Percentiles rank a stretch among this genome's conserved stretches.
Conservation (phyloP, 257 asterid species). For the Solanum virginianum region DNA sequence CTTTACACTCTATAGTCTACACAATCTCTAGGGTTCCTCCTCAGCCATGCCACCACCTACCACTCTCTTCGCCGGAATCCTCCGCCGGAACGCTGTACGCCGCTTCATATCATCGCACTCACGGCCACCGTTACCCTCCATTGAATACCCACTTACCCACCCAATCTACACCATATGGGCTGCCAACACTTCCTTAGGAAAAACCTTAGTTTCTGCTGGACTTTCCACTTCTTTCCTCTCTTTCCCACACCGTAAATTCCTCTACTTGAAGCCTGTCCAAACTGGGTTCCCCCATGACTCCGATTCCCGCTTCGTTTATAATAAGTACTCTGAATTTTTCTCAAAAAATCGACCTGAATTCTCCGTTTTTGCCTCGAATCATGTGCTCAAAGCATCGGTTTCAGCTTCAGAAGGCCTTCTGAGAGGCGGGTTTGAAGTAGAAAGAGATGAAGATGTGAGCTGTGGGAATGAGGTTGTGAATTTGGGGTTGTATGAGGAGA, state of each 20-base stretch:
- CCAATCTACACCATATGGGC: slow-evolving; percentile 95
- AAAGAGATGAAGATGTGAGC: not conserved
- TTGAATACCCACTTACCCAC: slow-evolving; percentile 64
- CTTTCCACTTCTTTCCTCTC: slow-evolving; percentile 71
- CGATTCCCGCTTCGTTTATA: slow-evolving; percentile 71
- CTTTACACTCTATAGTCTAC: not conserved
- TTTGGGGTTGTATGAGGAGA: slow-evolving; percentile 56
- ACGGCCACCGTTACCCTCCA: not conserved
- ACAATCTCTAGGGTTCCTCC: not conserved
- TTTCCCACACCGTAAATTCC: slow-evolving; percentile 32
- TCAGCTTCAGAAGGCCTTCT: slow-evolving; percentile 34
- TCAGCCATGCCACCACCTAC: slow-evolving; percentile 17
- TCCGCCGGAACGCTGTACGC: slow-evolving; percentile 6
- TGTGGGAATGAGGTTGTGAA: slow-evolving; percentile 27
- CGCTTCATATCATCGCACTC: slow-evolving; percentile 15
- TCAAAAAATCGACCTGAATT: slow-evolving; percentile 24
- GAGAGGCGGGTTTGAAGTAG: not conserved
- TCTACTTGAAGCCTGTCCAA: slow-evolving; percentile 83
- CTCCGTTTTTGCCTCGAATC: slow-evolving; percentile 65
- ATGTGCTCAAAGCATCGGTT: slow-evolving; percentile 38
- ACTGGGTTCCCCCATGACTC: slow-evolving; percentile 88
- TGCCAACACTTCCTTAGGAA: slow-evolving; percentile 86
- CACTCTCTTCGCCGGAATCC: slow-evolving; percentile 1
- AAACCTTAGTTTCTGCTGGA: slow-evolving; percentile 98
- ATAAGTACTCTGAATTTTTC: slow-evolving; percentile 42